phyloP scores from a whole-genome alignment of 192 early-diverging fungal genomes.

The Linnemannia hyalina region DNA sequence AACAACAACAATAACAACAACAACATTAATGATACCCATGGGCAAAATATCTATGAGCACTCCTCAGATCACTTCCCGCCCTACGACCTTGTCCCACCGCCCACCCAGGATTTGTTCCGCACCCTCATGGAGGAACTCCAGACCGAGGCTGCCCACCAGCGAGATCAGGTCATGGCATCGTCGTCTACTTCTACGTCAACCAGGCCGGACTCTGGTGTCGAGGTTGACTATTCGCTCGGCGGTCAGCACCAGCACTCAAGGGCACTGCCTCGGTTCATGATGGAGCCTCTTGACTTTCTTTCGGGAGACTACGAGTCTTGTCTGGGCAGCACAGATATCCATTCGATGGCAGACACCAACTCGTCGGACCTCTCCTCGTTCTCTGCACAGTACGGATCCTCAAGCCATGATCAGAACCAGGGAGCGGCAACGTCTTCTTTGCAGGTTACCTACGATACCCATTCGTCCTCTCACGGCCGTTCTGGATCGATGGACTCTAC shows the following conservation, averaged over 20 bases:
- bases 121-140: conserved; percentile 53
- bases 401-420: background rate
- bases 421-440: background rate
- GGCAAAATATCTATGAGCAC: conserved; percentile 19
- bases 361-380: conserved; percentile 1
- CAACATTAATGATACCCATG: background rate
- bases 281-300: conserved; percentile 43
- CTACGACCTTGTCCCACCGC: conserved; percentile 35
- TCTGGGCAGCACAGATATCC: background rate
- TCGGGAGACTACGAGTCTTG: conserved; percentile 39
- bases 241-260: conserved; percentile 13
- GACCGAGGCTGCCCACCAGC: conserved; percentile 42
- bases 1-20: background rate
- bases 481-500: background rate
- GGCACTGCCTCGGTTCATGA: conserved; percentile 35
- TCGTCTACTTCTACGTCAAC: conserved; percentile 16
- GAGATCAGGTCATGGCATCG: conserved; percentile 28
- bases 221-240: conserved; percentile 7
- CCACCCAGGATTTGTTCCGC: conserved; percentile 50
- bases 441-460: background rate
- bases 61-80: conserved; percentile 25
- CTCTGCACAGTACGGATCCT: background rate
- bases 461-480: background rate
- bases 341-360: background rate
- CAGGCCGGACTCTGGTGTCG: background rate